These are phyloP conservation scores for Boletus tomentosulus DNA, from an alignment of 768 basidiomycete species.

Conservation along the genomic window DNA sequence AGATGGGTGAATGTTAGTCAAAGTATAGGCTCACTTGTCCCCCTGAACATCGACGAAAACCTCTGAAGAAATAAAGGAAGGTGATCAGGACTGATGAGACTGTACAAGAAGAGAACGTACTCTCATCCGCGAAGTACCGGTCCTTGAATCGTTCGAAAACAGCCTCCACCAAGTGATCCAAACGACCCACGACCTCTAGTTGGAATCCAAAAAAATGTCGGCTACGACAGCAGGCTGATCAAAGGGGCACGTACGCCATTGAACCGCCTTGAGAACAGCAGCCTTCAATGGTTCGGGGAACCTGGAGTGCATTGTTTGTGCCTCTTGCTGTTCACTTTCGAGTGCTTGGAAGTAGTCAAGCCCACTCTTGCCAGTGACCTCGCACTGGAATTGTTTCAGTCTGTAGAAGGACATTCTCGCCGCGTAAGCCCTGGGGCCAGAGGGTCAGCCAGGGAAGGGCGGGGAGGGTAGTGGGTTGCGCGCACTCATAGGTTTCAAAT, in stretches of 20 bases:
- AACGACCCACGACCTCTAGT: slow-evolving; percentile 91
- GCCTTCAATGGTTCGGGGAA: slow-evolving; percentile 93
- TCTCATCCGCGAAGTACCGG: slow-evolving; percentile 88
- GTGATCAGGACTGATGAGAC: slow-evolving; percentile 13
- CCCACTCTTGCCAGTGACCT: slow-evolving; percentile 91
- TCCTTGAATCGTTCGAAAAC: slow-evolving; percentile 96
- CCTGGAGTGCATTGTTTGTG: slow-evolving; percentile 80
- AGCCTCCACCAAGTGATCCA: slow-evolving; percentile 92
- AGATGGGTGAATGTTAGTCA: slow-evolving; percentile 11
- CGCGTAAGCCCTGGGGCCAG: slow-evolving; percentile 60
- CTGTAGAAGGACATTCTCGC: slow-evolving; percentile 93
- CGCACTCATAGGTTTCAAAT: slow-evolving; percentile 94
- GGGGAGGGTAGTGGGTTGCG: slow-evolving; percentile 19
- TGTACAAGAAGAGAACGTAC: slow-evolving; percentile 45
- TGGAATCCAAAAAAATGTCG: slow-evolving; percentile 13
- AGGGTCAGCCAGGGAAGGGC: slow-evolving; percentile 21
- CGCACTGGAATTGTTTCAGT: slow-evolving; percentile 93
- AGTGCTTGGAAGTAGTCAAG: slow-evolving; percentile 94
- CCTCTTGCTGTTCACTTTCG: slow-evolving; percentile 87
- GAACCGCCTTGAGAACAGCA: slow-evolving; percentile 85
- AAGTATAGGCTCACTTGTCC: slow-evolving; percentile 60
- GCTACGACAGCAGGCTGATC: slow-evolving; percentile 7
- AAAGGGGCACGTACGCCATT: slow-evolving; percentile 80
- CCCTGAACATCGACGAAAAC: slow-evolving; percentile 84
- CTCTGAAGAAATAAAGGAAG: slow-evolving; percentile 41